Evolutionary conservation across 257 asterid species (phyloP).

Genomic region (Coffea eugenioides): DNA sequence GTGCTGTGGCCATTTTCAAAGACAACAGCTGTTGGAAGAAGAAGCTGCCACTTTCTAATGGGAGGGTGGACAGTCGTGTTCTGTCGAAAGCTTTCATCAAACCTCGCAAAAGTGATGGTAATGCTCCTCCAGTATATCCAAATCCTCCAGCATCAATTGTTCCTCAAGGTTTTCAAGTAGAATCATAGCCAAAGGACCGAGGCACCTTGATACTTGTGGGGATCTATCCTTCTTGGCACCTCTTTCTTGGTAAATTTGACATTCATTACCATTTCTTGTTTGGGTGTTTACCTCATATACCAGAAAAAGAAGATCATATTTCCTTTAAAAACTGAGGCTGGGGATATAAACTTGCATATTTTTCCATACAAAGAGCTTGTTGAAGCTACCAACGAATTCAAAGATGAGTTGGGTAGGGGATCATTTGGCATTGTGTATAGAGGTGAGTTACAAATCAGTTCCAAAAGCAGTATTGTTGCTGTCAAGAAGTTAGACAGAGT

Average conservation of each 20-base stretch:
- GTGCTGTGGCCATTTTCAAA: constrained; percentile 45
- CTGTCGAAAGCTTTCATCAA: constrained; percentile 44
- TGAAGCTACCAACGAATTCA: constrained; percentile 30
- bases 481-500: constrained; percentile 53
- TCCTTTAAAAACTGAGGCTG: not conserved
- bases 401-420: constrained; percentile 36
- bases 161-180: not conserved
- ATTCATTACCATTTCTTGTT: constrained; percentile 25
- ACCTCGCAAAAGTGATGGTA: constrained; percentile 21
- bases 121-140: constrained; percentile 18
- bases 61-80: constrained; percentile 27
- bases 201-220: constrained; percentile 28
- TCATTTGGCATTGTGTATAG: constrained; percentile 46
- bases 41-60: constrained; percentile 52
- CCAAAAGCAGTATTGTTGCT: constrained; percentile 18
- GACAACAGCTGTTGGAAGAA: constrained; percentile 8
- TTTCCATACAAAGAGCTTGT: constrained; percentile 23
- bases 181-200: constrained; percentile 6
- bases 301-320: not conserved
- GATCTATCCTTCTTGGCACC: constrained; percentile 46
- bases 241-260: constrained; percentile 44
- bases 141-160: no score
- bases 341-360: constrained; percentile 16
- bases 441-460: constrained; percentile 31
- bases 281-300: constrained; percentile 23